These are phyloP conservation scores for Haplosporangium gracile DNA, from an alignment of 192 early-diverging fungal species.

Conservation along the genomic window DNA sequence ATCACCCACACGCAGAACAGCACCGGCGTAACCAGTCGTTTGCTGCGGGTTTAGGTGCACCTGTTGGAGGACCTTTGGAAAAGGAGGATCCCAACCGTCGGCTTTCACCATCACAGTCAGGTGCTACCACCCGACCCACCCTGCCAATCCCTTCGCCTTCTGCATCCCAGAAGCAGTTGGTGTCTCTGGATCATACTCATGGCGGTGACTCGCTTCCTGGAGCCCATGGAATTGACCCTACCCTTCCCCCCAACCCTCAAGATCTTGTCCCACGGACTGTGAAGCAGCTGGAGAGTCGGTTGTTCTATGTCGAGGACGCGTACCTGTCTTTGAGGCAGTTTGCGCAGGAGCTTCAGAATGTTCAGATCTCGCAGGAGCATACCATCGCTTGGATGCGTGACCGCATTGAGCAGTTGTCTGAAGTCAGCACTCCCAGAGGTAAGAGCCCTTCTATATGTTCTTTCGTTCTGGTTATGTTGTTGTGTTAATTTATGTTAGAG, in stretches of 20 bases:
- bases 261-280: slow-evolving; percentile 32
- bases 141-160: not conserved
- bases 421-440: slow-evolving; percentile 36
- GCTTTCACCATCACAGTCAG: slow-evolving; percentile 16
- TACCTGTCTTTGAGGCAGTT: slow-evolving; percentile 47
- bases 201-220: not conserved
- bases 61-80: not conserved
- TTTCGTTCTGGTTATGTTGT: not conserved
- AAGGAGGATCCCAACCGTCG: slow-evolving; percentile 8
- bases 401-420: slow-evolving; percentile 36
- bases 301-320: slow-evolving; percentile 44
- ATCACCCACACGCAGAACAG: slow-evolving; percentile 21
- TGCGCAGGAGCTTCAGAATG: slow-evolving; percentile 41
- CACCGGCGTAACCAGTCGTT: slow-evolving; percentile 8
- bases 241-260: slow-evolving; percentile 11
- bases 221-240: slow-evolving; percentile 14
- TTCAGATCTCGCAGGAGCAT: slow-evolving; percentile 42
- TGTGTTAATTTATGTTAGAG: not conserved
- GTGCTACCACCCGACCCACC: not conserved
- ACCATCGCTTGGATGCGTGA: slow-evolving; percentile 55
- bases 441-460: not conserved
- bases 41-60: slow-evolving; percentile 5
- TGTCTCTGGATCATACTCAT: not conserved
- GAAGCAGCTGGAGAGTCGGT: slow-evolving; percentile 32
- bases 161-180: slow-evolving; percentile 5